Base-by-base conservation (phyloP, 768 basidiomycete species). In the Gyrodon lividus region DNA sequence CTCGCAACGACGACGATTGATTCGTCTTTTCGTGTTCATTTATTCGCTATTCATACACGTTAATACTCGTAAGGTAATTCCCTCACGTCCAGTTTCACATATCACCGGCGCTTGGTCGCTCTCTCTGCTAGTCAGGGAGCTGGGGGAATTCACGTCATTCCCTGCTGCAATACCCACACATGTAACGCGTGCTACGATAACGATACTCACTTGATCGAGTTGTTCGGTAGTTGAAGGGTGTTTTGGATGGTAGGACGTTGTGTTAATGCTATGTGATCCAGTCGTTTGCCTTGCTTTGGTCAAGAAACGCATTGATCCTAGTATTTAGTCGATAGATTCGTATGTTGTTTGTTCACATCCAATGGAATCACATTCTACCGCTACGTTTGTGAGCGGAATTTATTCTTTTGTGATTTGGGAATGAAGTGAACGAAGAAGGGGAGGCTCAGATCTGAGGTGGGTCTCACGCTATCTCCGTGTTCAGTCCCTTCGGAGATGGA, bases 261-360 rank as follows among this genome's bases (percentile, higher is more conserved):
- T 57, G 49, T 58, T 43, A 28, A 28, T 53, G 38, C 4, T 16
- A 7, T 46, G 46, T 52, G 54, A 51, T 57, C 43, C 39, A 31
- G 50, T 57, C 60, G 53, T 40, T 40, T 65, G 62, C 68, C 68
- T 62, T 72, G 72, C 70, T 70, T 54, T 64, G 62, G 70, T 57
- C 73, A 67, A 69, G 66, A 66, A 57, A 60, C 52, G 64, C 63
- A 57, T 60, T 59, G 35, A 48, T 43, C 54, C 45, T 39, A 24
- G 23, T 34, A 5, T 45, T 62, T 59, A 42, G 33, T 13, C 24
- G 13, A 26, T 64, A 65, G 56, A 59, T 26, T 1, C 1, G 20
- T 50, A 17, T 48, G 12, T 8, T n/a, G 26, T 46, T 55, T 65
- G 26, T 48, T 19, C 46, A 49, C 30, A 43, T 19, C 33, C 24